Evolutionary conservation across 2,329 filamentous ascomycete species (phyloP).

Genomic region (Lachnellula arida): DNA sequence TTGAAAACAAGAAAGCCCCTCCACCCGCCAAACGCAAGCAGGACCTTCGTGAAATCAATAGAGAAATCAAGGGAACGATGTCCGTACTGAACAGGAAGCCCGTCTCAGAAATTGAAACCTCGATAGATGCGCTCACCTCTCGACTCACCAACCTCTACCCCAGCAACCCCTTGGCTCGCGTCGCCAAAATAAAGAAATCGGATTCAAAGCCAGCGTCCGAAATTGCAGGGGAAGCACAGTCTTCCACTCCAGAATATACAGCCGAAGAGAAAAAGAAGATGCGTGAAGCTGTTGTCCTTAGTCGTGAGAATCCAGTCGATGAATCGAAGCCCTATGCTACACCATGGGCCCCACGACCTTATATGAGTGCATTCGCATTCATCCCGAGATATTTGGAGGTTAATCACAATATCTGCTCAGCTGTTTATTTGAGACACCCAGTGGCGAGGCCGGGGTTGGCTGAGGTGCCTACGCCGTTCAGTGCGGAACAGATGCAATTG

Average conservation of each 20-base stretch:
- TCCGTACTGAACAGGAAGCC: constrained; percentile 35
- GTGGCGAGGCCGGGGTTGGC: constrained; percentile 77
- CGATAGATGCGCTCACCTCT: constrained; percentile 45
- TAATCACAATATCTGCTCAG: constrained; percentile 93
- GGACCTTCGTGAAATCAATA: constrained; percentile 67
- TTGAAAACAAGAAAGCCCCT: constrained; percentile 43
- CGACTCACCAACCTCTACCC: constrained; percentile 35
- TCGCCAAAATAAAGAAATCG: background rate
- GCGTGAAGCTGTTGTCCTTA: constrained; percentile 21
- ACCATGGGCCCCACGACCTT: constrained; percentile 82
- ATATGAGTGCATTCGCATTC: constrained; percentile 89
- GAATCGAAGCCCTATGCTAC: constrained; percentile 78
- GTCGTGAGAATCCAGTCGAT: constrained; percentile 73
- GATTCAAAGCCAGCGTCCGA: too few relatives aligned
- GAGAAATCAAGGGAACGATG: constrained; percentile 36
- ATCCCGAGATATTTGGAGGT: constrained; percentile 95
- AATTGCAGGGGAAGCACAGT: too few relatives aligned
- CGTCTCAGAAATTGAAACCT: constrained; percentile 50
- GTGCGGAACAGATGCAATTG: constrained; percentile 64
- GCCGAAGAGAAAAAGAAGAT: constrained; percentile 28
- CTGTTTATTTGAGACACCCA: constrained; percentile 90
- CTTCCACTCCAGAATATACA: constrained; percentile 35
- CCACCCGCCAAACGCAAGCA: constrained; percentile 70
- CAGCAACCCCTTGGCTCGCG: background rate
- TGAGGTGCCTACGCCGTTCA: constrained; percentile 82